Evolutionary conservation across 225 moss, liverwort and hornwort species (phyloP), one percentile per base, ranked within the genome.

Genomic region (Physcomitrium patens): DNA sequence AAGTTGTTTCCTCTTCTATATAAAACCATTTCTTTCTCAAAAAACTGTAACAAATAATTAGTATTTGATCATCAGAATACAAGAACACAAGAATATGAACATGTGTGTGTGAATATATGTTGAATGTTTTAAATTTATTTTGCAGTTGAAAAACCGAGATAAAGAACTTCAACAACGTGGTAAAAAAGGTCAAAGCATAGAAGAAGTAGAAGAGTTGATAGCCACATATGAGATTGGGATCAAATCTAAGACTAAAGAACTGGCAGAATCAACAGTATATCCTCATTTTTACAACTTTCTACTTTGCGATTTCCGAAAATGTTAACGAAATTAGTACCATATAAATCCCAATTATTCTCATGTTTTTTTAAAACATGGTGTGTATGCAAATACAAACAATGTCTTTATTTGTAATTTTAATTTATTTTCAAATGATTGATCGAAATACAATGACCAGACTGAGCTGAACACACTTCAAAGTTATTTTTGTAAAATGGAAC

Each of bases 141-240:
- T 69, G 1, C 27, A 94, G 91, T 87, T 82, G 16, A 88, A 75
- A 17, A 61, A 90, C 1, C 47, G 81, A 26, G 84, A 93, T 16
- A 91, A 79, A 70, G 93, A 95, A 37, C 73, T 95, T 5, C 88
- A 91, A 72, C 77, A 91, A 55, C 58, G 56, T 10, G 94, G 94
- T 64, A 92, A 88, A 4, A 92, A 92, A 78, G 84, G 86, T 0
- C 91, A 95, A 85, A 95, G 89, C 74, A 80, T 93, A 12, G 93
- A 95, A 48, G 93, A 95, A 11, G 86, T 93, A 0, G 86, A 86
- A 73, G 89, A 88, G 42, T 72, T 95, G 24, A 80, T 91, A 14
- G 85, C 83, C 65, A 84, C 85, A 2, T 87, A 87, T 63, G 91
- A 95, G 0, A 72, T 86, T 78, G 92, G 80, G 19, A 83, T 91